These are phyloP conservation scores for Suhomyces pyralidae DNA, from an alignment of 805 yeast genomes.

Conservation along the genomic window DNA sequence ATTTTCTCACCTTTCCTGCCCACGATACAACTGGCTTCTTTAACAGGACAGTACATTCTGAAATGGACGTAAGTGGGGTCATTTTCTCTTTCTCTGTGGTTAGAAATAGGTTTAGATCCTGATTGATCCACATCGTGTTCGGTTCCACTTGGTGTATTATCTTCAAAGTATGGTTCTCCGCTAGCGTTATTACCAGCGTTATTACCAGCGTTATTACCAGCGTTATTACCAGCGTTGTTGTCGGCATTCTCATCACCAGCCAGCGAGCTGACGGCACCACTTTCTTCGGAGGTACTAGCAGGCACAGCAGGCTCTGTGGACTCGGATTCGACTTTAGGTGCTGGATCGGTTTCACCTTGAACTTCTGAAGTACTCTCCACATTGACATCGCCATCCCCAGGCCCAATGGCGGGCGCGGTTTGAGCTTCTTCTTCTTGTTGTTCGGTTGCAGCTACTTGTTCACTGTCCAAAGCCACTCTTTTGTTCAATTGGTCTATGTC, in stretches of 20 bases:
- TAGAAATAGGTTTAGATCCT: conserved; percentile 33
- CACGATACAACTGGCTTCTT: conserved; percentile 71
- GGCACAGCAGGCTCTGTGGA: not conserved
- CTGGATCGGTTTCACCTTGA: not conserved
- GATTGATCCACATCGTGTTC: conserved; percentile 1
- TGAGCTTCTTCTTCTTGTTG: conserved; percentile 40
- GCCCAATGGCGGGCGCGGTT: conserved; percentile 37
- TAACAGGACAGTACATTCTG: conserved; percentile 72
- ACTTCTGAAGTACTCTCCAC: not conserved
- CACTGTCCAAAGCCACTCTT: conserved; percentile 70
- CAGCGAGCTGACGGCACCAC: not conserved
- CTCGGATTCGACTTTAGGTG: not conserved
- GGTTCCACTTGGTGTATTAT: not conserved
- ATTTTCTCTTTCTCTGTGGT: conserved; percentile 40
- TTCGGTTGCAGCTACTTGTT: conserved; percentile 44
- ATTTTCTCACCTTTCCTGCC: conserved; percentile 82
- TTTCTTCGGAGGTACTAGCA: not conserved
- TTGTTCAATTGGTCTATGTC: conserved; percentile 54
- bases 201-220: not conserved
- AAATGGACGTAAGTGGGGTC: conserved; percentile 64
- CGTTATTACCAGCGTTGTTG: not conserved
- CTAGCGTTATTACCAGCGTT: not conserved
- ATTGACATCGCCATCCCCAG: conserved; percentile 4
- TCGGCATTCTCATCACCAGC: not conserved
- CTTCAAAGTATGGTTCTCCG: not conserved